Base-by-base conservation (phyloP, 768 basidiomycete species). In the Exsudoporus frostii region DNA sequence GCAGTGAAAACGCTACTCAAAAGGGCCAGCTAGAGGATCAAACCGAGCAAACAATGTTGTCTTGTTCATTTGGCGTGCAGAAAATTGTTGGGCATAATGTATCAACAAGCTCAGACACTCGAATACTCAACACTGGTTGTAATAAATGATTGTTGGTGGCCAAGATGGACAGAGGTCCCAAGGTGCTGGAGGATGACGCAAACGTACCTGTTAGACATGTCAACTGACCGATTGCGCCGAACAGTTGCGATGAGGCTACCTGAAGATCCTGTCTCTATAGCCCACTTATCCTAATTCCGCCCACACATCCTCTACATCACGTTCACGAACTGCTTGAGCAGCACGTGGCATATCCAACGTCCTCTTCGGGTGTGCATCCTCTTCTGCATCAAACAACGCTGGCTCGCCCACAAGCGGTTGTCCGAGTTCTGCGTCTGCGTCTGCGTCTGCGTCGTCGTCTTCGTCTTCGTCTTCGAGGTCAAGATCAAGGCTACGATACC, bases 281-380 rank as follows among this genome's bases (percentile, higher is more conserved):
- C 15, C 27, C 22, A 10, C 19, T 76, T 65, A 84, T 34, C 80
- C 82, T 45, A 83, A 63, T 63, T 81, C 81, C 4, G 87, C 86
- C 88, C 88, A 90, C 41, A 85, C 74, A 58, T 90, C 88, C 61
- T 83, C 81, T 5, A 71, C 68, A 58, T 90, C 87, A 40, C 85
- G 74, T 22, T 85, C 80, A 45, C 69, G 71, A n/a, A 69, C 63
- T 8, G 78, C 80, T 62, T 82, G 77, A 19, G 67, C 81, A 14
- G 80, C 83, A 32, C 73, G 78, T 5, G 86, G 85, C 84, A 85
- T 86, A 47, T 79, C 78, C 7, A 78, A 73, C 60, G 77, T 73
- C 42, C 45, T 63, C 57, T 48, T 17, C 5, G 38, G 66, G 46
- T 34, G 72, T 42, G 47, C 58, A 62, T 63, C 67, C 56, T 74